phyloP scores from a whole-genome alignment of 805 yeast species.

The Wickerhamomyces sydowiorum region DNA sequence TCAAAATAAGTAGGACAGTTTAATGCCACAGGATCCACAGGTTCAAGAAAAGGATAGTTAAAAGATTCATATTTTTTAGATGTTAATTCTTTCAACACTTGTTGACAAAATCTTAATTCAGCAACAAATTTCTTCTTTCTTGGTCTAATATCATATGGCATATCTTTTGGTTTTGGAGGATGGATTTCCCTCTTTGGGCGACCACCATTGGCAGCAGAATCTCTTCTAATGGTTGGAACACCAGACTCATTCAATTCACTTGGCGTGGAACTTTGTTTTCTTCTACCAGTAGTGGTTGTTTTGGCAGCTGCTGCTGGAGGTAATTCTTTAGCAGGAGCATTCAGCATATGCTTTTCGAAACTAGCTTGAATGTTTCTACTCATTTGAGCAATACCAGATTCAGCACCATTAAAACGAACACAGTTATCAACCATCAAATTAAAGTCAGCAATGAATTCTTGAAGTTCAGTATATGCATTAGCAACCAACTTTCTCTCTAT shows the following conservation, averaged over 20 bases:
- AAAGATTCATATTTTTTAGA: constrained; percentile 80
- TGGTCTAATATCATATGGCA: constrained; percentile 87
- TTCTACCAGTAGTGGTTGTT: constrained; percentile 11
- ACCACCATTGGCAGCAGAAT: constrained; percentile 61
- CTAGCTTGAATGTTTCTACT: constrained; percentile 86
- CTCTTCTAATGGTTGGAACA: constrained; percentile 65
- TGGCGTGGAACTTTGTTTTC: constrained; percentile 21
- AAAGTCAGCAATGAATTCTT: constrained; percentile 70
- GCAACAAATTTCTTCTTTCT: constrained; percentile 87
- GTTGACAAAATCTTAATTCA: constrained; percentile 81
- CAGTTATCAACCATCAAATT: constrained; percentile 83
- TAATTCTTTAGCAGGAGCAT: constrained; percentile 69
- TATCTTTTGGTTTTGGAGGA: constrained; percentile 92
- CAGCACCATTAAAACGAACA: constrained; percentile 76
- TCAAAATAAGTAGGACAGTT: constrained; percentile 89
- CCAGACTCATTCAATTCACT: constrained; percentile 36
- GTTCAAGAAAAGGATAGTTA: constrained; percentile 86
- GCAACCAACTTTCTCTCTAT: constrained; percentile 73
- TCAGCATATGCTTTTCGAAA: constrained; percentile 87
- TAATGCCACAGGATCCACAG: constrained; percentile 93
- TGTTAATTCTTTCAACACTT: constrained; percentile 72
- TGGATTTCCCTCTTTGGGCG: constrained; percentile 95
- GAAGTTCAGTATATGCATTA: constrained; percentile 68
- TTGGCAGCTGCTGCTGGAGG: constrained; percentile 19
- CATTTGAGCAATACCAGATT: constrained; percentile 83